phyloP scores from a whole-genome alignment of 139 green algal genomes.

The Trebouxia sp. region DNA sequence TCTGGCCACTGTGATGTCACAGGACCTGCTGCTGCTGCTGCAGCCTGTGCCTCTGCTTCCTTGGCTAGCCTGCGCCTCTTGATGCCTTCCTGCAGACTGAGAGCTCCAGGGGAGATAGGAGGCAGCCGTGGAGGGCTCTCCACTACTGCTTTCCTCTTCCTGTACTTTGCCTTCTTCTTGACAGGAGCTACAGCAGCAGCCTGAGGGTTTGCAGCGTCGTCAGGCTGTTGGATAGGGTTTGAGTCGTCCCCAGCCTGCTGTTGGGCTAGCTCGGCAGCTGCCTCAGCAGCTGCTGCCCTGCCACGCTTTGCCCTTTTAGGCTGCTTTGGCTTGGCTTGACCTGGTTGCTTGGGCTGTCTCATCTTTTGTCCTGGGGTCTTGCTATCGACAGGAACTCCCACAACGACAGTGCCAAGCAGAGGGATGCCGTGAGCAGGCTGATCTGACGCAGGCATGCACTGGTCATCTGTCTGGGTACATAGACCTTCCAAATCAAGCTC shows the following conservation, averaged over 20 bases:
- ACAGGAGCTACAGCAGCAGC: not conserved
- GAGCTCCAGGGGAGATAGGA: slow-evolving; percentile 9
- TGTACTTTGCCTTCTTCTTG: not conserved
- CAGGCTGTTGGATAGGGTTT: not conserved
- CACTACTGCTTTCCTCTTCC: not conserved
- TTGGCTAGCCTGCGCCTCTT: slow-evolving; percentile 4
- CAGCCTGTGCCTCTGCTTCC: not conserved
- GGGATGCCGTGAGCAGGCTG: not conserved
- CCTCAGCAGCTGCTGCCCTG: not conserved
- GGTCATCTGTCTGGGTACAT: not conserved
- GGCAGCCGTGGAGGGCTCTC: not conserved
- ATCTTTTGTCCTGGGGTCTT: not conserved
- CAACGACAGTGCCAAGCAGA: not conserved
- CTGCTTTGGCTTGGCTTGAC: not conserved
- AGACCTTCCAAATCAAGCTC: too few relatives aligned
- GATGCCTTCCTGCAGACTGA: not conserved
- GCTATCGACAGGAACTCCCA: not conserved
- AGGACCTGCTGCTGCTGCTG: not conserved
- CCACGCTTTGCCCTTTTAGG: not conserved
- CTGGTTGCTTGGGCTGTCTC: not conserved
- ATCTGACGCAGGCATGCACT: not conserved
- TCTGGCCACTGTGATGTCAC: not conserved
- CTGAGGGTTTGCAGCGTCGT: too few relatives aligned
- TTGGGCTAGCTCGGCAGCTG: not conserved
- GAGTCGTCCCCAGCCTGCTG: not conserved